Conservation (phyloP, 176 grass and related monocot species). For the Carex myosuroides region DNA sequence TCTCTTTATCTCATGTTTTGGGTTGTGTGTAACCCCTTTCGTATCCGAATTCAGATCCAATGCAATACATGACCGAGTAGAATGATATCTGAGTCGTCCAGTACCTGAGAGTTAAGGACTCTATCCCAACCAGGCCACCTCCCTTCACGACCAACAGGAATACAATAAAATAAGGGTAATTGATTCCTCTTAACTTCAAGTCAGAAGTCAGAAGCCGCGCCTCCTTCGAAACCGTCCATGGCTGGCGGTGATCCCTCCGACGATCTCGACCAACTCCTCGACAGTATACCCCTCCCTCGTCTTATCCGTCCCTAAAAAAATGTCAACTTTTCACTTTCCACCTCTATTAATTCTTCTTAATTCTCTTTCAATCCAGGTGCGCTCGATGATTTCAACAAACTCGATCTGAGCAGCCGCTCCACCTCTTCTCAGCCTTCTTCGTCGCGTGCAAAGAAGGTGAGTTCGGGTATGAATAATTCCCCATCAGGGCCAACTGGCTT, state of each 20-base stretch:
- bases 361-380: slow-evolving; percentile 32
- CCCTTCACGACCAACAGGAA: background rate
- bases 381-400: slow-evolving; percentile 28
- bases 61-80: too few species aligned
- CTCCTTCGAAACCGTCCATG: slow-evolving; percentile 27
- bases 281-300: slow-evolving; percentile 21
- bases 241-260: slow-evolving; percentile 25
- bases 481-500: slow-evolving; percentile 23
- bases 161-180: background rate
- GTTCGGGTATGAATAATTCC: background rate
- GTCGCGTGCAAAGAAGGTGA: background rate
- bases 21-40: too few species aligned
- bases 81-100: too few species aligned
- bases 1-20: too few species aligned
- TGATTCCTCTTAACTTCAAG: background rate
- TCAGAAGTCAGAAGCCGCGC: background rate
- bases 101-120: too few species aligned
- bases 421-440: background rate
- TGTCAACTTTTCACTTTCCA: background rate
- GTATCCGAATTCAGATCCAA: too few species aligned
- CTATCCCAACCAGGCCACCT: background rate
- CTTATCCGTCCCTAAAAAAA: background rate
- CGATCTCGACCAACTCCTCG: slow-evolving; percentile 32
- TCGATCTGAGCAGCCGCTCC: slow-evolving; percentile 18
- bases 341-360: background rate